Conservation (phyloP, 176 grass and related monocot species). For the Metroxylon sagu region DNA sequence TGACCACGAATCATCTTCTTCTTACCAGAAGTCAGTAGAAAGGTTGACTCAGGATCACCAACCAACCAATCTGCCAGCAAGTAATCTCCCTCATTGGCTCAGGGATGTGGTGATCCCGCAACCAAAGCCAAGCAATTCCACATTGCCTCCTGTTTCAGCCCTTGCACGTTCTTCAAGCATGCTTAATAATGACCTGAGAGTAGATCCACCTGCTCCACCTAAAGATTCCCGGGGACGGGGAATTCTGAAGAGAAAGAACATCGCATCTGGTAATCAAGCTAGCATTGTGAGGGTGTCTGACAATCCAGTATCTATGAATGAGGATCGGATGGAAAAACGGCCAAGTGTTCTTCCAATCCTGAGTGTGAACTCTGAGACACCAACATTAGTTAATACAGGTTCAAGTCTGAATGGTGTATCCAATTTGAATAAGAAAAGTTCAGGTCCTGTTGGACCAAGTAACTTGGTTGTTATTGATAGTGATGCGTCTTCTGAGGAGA, state of each 20-base stretch:
- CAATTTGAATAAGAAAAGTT: constrained; percentile 30
- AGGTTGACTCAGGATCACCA: constrained; percentile 15
- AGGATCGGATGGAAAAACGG: background rate
- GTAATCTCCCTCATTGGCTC: constrained; percentile 66
- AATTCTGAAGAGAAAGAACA: constrained; percentile 35
- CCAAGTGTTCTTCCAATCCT: background rate
- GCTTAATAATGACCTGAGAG: constrained; percentile 8
- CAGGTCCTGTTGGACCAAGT: constrained; percentile 14
- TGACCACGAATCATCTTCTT: constrained; percentile 23
- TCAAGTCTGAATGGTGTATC: constrained; percentile 15
- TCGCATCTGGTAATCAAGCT: background rate
- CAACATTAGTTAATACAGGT: constrained; percentile 27
- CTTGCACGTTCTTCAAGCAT: background rate
- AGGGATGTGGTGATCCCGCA: constrained; percentile 19
- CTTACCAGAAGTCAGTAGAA: constrained; percentile 4
- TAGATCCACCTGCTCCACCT: constrained; percentile 21
- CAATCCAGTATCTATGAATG: background rate
- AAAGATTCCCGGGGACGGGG: constrained; percentile 26
- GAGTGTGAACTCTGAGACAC: background rate
- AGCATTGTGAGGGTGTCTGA: background rate
- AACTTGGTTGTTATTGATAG: constrained; percentile 25
- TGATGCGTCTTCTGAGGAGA: constrained; percentile 56
- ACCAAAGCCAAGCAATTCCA: constrained; percentile 11
- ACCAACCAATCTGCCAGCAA: constrained; percentile 16
- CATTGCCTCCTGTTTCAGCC: constrained; percentile 10